phyloP scores from a whole-genome alignment of 1,139 yeast species.

The Blastobotrys proliferans region DNA sequence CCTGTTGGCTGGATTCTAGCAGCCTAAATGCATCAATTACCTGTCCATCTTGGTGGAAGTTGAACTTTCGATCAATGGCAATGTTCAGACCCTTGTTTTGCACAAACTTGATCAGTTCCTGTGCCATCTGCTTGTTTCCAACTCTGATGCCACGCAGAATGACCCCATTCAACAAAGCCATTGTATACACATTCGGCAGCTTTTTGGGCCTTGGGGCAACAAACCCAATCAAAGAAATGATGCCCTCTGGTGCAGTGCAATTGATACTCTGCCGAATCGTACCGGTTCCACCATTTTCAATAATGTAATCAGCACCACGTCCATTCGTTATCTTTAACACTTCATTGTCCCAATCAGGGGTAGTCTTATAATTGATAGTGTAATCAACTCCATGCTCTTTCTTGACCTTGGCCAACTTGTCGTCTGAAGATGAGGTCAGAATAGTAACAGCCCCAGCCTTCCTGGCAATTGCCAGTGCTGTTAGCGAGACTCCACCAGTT shows the following conservation, averaged over 20 bases:
- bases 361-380: slow-evolving; percentile 17
- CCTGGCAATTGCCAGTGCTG: slow-evolving; percentile 21
- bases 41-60: slow-evolving; percentile 12
- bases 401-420: slow-evolving; percentile 17
- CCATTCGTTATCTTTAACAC: slow-evolving; percentile 17
- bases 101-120: slow-evolving; percentile 18
- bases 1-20: slow-evolving; percentile 16
- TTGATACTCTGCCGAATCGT: slow-evolving; percentile 16
- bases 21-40: slow-evolving; percentile 17
- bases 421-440: slow-evolving; percentile 20
- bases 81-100: slow-evolving; percentile 15
- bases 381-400: slow-evolving; percentile 15
- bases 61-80: slow-evolving; percentile 16
- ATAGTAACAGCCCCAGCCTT: slow-evolving; percentile 21
- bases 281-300: slow-evolving; percentile 20
- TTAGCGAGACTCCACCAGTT: slow-evolving; percentile 21
- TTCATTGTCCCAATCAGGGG: slow-evolving; percentile 17
- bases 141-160: slow-evolving; percentile 19
- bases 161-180: slow-evolving; percentile 12
- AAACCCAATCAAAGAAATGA: slow-evolving; percentile 17
- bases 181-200: slow-evolving; percentile 14
- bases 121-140: slow-evolving; percentile 15
- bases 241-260: slow-evolving; percentile 16
- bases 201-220: slow-evolving; percentile 16
- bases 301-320: slow-evolving; percentile 16